Conservation (phyloP, 768 basidiomycete species). For the Mycena maculata region DNA sequence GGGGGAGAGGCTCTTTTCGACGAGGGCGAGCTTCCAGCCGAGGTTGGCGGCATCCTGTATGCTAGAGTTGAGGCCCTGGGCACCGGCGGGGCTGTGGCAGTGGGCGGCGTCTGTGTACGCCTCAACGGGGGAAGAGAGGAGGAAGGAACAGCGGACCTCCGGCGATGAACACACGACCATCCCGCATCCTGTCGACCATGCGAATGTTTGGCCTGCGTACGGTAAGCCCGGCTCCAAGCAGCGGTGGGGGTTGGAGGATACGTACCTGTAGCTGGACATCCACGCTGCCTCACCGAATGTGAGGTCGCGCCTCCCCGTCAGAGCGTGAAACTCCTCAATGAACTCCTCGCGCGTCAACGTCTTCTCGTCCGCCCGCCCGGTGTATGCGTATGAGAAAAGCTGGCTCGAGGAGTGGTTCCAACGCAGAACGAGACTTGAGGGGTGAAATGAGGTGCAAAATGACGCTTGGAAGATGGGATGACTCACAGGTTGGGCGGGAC, state of each 20-base stretch:
- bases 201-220: slow-evolving; percentile 57
- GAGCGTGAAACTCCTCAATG: too few relatives aligned
- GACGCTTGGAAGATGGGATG: too few relatives aligned
- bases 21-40: slow-evolving; percentile 58
- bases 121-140: neutral
- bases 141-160: slow-evolving; percentile 51
- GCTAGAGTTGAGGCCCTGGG: slow-evolving; percentile 51
- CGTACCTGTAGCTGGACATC: slow-evolving; percentile 45
- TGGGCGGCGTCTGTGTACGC: slow-evolving; percentile 58
- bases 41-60: slow-evolving; percentile 55
- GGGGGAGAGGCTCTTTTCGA: slow-evolving; percentile 49
- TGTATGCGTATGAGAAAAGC: too few relatives aligned
- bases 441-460: too few relatives aligned
- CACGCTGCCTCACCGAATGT: slow-evolving; percentile 43
- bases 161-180: slow-evolving; percentile 57
- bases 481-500: too few relatives aligned
- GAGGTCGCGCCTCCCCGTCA: slow-evolving; percentile 36
- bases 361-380: too few relatives aligned
- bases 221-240: neutral
- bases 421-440: too few relatives aligned
- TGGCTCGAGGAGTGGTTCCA: too few relatives aligned
- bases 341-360: too few relatives aligned
- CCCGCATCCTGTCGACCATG: slow-evolving; percentile 56
- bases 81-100: neutral
- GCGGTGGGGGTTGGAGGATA: too few relatives aligned